Base-by-base conservation (phyloP, 345 rosid genomes). In the Salix suchowensis region DNA sequence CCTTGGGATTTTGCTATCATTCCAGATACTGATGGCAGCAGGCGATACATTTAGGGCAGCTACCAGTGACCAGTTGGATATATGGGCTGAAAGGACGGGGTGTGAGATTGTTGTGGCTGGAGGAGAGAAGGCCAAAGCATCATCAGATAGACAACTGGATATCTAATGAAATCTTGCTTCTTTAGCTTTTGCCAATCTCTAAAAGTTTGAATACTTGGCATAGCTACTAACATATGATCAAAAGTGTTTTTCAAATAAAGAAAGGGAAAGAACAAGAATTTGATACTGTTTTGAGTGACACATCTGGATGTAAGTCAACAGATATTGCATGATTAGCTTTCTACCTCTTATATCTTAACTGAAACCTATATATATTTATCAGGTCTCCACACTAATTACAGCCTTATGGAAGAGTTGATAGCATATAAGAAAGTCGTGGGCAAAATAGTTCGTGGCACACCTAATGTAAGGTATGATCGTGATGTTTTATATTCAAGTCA, bases 41-140 rank as follows among this genome's bases (percentile, higher is more conserved):
- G 99, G 99, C 24, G 99, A 96, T 84, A 96, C 99, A 61, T 96
- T 91, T 84, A 91, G 99, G 82, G 98, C 99, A 78, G 99, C 99
- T 79, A 92, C 97, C 68, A 93, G 92, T 80, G 98, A 96, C 82
- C 97, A 93, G 84, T 87, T 96, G 65, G 98, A 95, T 86, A 92
- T 96, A 74, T 92, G 97, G 99, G 98, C 97, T 18, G 94, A 91
- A 88, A 90, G 96, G 84, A 88, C 97, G 23, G 97, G 89, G 52
- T 93, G 98, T 78, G 97, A 91, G 82, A 96, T 93, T 80, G 97
- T 91, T 78, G 85, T 86, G 48, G 98, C 94, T 58, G 91, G 89
- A 77, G 74, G 78, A 76, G 91, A 87, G 76, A 91, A 96, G 28
- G 90, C 93, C 71, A 91, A 93, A 87, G 97, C 98, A 76, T 87